A percentile compares a stretch with the other conserved stretches of the same genome.
These are phyloP conservation scores for Kodamaea ohmeri DNA, from an alignment of 1,139 yeast genomes.

Conservation along the genomic window DNA sequence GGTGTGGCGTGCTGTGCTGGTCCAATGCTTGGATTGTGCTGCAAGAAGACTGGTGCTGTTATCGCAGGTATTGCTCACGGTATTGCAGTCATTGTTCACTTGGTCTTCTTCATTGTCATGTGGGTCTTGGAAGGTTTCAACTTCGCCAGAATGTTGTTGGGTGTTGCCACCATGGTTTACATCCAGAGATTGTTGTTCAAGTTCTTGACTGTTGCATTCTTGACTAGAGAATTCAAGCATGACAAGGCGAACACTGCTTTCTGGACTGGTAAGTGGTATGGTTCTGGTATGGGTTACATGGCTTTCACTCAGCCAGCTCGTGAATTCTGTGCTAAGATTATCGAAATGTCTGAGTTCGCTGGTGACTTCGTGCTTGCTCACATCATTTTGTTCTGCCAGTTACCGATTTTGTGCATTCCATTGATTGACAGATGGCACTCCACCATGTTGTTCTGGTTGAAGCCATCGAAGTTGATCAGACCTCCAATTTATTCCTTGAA, in stretches of 20 bases:
- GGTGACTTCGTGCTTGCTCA: conserved; percentile 97
- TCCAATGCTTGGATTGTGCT: conserved; percentile 90
- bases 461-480: conserved; percentile 96
- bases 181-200: conserved; percentile 88
- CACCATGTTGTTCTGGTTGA: conserved; percentile 97
- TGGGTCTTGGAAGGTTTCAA: conserved; percentile 96
- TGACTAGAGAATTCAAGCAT: conserved; percentile 96
- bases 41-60: conserved; percentile 96
- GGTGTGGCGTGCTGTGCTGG: conserved; percentile 96
- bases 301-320: conserved; percentile 96
- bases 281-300: conserved; percentile 90
- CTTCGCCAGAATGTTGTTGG: conserved; percentile 83
- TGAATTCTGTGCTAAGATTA: conserved; percentile 91
- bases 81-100: conserved; percentile 80
- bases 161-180: conserved; percentile 80
- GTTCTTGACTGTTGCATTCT: conserved; percentile 69
- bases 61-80: conserved; percentile 98
- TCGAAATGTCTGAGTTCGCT: conserved; percentile 93
- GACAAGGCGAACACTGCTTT: conserved; percentile 96
- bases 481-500: conserved; percentile 98
- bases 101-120: conserved; percentile 87
- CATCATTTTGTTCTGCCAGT: conserved; percentile 78
- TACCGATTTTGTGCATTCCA: conserved; percentile 85
- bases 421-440: conserved; percentile 97
- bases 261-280: conserved; percentile 99